phyloP scores from a whole-genome alignment of 768 basidiomycete genomes.

The Glaciozyma antarctica region DNA sequence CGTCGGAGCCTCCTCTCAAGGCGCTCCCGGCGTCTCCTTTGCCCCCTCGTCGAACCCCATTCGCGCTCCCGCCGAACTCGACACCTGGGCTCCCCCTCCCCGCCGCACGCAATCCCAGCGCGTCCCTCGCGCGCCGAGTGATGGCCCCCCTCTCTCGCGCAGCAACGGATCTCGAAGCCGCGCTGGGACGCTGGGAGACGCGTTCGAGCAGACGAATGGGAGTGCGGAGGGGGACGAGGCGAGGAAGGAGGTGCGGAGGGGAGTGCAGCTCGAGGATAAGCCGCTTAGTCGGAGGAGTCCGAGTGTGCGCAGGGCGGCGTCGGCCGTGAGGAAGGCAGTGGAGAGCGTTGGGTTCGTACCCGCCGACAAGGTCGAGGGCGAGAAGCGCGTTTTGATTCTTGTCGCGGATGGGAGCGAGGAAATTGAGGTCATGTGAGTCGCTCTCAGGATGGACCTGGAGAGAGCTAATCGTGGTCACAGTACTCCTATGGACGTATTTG shows the following conservation, averaged over 20 bases:
- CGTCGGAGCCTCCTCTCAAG: constrained; percentile 10
- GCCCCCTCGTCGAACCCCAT: constrained; percentile 13
- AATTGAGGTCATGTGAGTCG: constrained; percentile 16
- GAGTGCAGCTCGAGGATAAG: constrained; percentile 26
- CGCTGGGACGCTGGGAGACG: neutral
- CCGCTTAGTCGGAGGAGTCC: constrained; percentile 5
- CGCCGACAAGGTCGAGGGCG: constrained; percentile 15
- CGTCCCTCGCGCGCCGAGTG: constrained; percentile 10
- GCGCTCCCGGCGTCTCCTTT: constrained; percentile 28
- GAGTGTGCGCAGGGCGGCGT: constrained; percentile 20
- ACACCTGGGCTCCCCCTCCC: constrained; percentile 20
- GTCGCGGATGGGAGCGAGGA: constrained; percentile 29
- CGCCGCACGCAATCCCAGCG: constrained; percentile 24
- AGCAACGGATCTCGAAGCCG: neutral
- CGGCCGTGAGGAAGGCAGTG: constrained; percentile 2
- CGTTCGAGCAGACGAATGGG: neutral
- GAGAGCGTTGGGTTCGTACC: constrained; percentile 20
- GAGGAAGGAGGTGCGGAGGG: constrained; percentile 1
- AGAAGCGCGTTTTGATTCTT: constrained; percentile 22
- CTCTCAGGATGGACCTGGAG: neutral
- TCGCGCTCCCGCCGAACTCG: constrained; percentile 10
- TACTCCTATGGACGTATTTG: constrained; percentile 22
- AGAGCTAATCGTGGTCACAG: neutral
- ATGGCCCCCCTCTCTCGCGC: neutral
- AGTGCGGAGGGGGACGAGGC: constrained; percentile 7